Conservation (phyloP, 345 rosid genomes). For the Nasturtium officinale region DNA sequence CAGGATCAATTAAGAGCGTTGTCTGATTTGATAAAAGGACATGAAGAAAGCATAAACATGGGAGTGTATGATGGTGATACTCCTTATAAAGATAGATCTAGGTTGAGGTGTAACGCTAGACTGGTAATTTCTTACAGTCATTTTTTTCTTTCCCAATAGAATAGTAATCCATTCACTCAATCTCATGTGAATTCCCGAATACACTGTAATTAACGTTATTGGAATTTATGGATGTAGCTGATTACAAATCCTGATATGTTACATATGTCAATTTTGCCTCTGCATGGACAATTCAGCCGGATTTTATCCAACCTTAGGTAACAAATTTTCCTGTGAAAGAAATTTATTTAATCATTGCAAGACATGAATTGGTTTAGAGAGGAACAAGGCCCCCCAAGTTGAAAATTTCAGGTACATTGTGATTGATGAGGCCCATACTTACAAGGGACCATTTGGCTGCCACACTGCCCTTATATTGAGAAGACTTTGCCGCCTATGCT, state of each 20-base stretch:
- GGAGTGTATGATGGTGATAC: constrained; percentile 98
- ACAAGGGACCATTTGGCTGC: constrained; percentile 97
- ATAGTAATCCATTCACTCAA: constrained; percentile 27
- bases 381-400: constrained; percentile 6
- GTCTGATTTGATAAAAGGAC: constrained; percentile 52
- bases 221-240: constrained; percentile 56
- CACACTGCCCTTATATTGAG: constrained; percentile 93
- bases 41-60: constrained; percentile 53
- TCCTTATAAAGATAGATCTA: constrained; percentile 58
- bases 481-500: constrained; percentile 84
- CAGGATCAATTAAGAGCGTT: constrained; percentile 91
- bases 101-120: constrained; percentile 76
- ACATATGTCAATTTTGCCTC: constrained; percentile 83
- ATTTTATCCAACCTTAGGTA: constrained; percentile 86
- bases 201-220: constrained; percentile 11
- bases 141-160: constrained; percentile 18
- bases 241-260: constrained; percentile 99
- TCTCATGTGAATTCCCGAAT: constrained; percentile 21
- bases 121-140: constrained; percentile 57
- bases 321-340: constrained; percentile 5
- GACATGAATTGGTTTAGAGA: constrained; percentile 14
- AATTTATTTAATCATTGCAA: not conserved
- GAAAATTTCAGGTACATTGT: constrained; percentile 64
- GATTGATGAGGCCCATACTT: constrained; percentile 94
- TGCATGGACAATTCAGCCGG: constrained; percentile 72